Percentiles rank a stretch among this genome's conserved stretches.
phyloP scores from a whole-genome alignment of 2,329 filamentous ascomycete species.

The Xylariaceae sp. region DNA sequence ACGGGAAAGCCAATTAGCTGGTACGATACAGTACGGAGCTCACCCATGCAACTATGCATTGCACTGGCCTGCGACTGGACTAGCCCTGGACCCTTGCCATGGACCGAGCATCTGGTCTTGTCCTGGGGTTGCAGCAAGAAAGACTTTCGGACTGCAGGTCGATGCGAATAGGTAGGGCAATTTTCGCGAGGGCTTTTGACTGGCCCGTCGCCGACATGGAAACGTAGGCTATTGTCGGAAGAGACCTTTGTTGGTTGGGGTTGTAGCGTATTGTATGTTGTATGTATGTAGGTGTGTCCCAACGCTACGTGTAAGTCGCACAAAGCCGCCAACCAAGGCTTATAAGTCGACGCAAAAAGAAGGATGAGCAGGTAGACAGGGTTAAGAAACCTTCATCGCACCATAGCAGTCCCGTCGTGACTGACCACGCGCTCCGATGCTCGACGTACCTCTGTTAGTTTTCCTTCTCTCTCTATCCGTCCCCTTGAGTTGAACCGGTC shows the following conservation, averaged over 20 bases:
- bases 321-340: background rate
- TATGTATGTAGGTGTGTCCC: background rate
- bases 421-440: background rate
- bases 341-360: background rate
- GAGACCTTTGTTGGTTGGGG: background rate
- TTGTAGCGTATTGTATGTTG: background rate
- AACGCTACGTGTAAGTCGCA: background rate
- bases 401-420: background rate
- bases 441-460: background rate
- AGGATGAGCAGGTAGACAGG: background rate
- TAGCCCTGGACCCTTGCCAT: conserved; percentile 4
- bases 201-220: conserved; percentile 19
- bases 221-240: conserved; percentile 27
- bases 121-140: conserved; percentile 18
- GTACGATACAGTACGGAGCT: conserved; percentile 12
- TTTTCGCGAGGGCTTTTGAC: conserved; percentile 19
- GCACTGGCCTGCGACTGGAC: conserved; percentile 10
- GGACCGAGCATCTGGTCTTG: conserved; percentile 11
- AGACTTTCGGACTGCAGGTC: conserved; percentile 20
- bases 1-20: conserved; percentile 18
- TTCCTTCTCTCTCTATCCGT: background rate
- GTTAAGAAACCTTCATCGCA: background rate
- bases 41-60: conserved; percentile 6
- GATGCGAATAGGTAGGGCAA: conserved; percentile 23
- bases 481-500: background rate